phyloP scores from a whole-genome alignment of 2,329 filamentous ascomycete species.

The Hypoxylon sp. region DNA sequence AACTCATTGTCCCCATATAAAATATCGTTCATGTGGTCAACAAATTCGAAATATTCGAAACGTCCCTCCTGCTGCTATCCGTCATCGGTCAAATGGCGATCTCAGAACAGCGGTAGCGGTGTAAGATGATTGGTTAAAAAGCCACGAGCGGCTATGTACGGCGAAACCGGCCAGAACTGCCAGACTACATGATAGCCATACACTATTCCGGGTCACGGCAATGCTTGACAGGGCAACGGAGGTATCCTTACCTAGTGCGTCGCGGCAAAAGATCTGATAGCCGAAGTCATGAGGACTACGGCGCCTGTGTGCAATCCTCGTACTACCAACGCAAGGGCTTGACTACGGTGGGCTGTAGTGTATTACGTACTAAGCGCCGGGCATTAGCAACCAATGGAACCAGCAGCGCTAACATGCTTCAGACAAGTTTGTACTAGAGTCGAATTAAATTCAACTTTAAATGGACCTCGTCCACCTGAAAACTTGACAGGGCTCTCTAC shows the following conservation, averaged over 20 bases:
- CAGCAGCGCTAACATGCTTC: constrained; percentile 30
- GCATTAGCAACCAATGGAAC: constrained; percentile 29
- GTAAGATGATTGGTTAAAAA: constrained; percentile 46
- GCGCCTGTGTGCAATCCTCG: constrained; percentile 4
- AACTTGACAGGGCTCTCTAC: constrained; percentile 13
- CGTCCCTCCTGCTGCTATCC: constrained; percentile 1
- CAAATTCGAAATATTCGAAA: constrained; percentile 2
- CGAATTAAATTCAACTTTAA: constrained; percentile 27
- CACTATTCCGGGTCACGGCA: background rate
- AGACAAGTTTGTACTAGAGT: constrained; percentile 20
- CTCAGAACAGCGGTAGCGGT: constrained; percentile 27
- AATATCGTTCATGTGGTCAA: background rate
- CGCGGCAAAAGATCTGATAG: constrained; percentile 13
- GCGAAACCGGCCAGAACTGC: constrained; percentile 4
- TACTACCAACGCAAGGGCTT: constrained; percentile 18
- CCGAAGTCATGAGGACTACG: constrained; percentile 1
- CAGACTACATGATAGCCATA: constrained; percentile 26
- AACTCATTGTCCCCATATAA: background rate
- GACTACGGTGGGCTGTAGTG: constrained; percentile 5
- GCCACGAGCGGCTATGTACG: constrained; percentile 36
- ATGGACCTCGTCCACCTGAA: constrained; percentile 29
- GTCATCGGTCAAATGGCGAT: constrained; percentile 21
- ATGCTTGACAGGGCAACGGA: constrained; percentile 8
- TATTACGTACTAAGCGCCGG: constrained; percentile 33
- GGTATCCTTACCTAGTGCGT: background rate